phyloP scores from a whole-genome alignment of 1,284 basidiomycete species.

The Apiotrichum porosum region DNA sequence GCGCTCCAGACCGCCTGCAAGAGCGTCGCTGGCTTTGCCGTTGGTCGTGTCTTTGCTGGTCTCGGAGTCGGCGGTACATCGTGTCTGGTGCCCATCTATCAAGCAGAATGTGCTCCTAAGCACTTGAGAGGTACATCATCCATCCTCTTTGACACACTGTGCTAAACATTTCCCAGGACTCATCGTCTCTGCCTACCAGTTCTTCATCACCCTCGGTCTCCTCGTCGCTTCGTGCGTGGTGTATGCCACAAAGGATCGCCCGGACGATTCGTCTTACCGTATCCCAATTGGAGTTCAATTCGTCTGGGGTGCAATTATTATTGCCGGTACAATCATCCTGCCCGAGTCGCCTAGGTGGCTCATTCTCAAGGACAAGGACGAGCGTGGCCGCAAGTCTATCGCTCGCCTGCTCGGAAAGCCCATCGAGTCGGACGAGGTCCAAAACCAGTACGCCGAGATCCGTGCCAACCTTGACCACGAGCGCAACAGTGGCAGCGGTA shows the following conservation, averaged over 20 bases:
- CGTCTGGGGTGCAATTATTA: constrained; percentile 45
- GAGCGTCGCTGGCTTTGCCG: constrained; percentile 31
- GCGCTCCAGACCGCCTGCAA: constrained; percentile 49
- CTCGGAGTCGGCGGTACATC: constrained; percentile 53
- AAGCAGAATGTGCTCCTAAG: constrained; percentile 61
- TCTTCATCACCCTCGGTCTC: constrained; percentile 76
- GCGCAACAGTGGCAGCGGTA: constrained; percentile 35
- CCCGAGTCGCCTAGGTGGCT: constrained; percentile 84
- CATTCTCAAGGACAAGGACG: constrained; percentile 64
- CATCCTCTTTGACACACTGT: too few species aligned
- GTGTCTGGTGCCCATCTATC: constrained; percentile 58
- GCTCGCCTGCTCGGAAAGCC: constrained; percentile 56
- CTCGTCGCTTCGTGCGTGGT: constrained; percentile 70
- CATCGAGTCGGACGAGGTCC: constrained; percentile 56
- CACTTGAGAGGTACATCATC: constrained; percentile 80
- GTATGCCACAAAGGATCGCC: constrained; percentile 65
- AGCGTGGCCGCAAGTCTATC: constrained; percentile 60
- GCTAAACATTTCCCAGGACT: constrained; percentile 70
- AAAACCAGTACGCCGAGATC: constrained; percentile 65
- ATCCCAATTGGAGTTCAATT: constrained; percentile 77
- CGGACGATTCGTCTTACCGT: constrained; percentile 62
- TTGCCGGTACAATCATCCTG: constrained; percentile 55
- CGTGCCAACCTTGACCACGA: constrained; percentile 66
- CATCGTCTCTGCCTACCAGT: constrained; percentile 75
- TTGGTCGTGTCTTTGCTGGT: constrained; percentile 51